These are phyloP conservation scores for Leccinum barrowsii DNA, from an alignment of 768 basidiomycete genomes.

Conservation along the genomic window DNA sequence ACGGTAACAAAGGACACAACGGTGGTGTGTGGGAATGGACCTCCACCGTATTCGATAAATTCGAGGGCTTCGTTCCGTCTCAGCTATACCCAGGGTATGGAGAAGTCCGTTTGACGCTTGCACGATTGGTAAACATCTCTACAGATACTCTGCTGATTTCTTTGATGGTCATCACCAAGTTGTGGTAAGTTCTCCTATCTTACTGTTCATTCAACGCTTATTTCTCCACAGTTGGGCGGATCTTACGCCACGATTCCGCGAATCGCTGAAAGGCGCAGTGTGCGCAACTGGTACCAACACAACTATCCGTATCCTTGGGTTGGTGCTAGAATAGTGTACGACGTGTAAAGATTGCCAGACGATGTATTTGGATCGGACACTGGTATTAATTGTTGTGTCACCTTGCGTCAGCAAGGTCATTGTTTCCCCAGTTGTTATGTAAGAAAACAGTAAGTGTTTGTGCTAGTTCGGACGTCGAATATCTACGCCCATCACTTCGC, in stretches of 20 bases:
- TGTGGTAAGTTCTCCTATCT: slow-evolving; percentile 48
- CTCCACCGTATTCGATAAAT: slow-evolving; percentile 65
- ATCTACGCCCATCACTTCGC: neutral
- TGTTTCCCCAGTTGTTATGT: slow-evolving; percentile 3
- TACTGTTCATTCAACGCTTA: neutral
- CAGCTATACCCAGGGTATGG: slow-evolving; percentile 81
- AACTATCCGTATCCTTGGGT: slow-evolving; percentile 91
- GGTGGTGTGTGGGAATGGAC: slow-evolving; percentile 99
- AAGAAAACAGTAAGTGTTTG: slow-evolving; percentile 5
- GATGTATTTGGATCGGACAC: slow-evolving; percentile 3
- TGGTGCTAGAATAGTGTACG: slow-evolving; percentile 67
- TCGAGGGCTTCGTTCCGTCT: slow-evolving; percentile 75
- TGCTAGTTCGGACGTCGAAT: neutral
- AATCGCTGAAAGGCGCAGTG: slow-evolving; percentile 66
- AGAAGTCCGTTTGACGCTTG: neutral
- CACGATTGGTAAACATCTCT: neutral
- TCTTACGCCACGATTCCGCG: slow-evolving; percentile 85
- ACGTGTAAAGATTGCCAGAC: slow-evolving; percentile 24
- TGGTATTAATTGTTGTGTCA: no score
- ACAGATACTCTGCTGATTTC: slow-evolving; percentile 82
- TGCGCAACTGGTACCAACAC: slow-evolving; percentile 91
- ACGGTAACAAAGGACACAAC: slow-evolving; percentile 67
- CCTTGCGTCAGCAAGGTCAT: no score
- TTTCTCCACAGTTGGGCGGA: slow-evolving; percentile 70
- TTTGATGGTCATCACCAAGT: slow-evolving; percentile 85